These are phyloP conservation scores for Clarkia xantiana DNA, from an alignment of 345 rosid species.

Conservation along the genomic window DNA sequence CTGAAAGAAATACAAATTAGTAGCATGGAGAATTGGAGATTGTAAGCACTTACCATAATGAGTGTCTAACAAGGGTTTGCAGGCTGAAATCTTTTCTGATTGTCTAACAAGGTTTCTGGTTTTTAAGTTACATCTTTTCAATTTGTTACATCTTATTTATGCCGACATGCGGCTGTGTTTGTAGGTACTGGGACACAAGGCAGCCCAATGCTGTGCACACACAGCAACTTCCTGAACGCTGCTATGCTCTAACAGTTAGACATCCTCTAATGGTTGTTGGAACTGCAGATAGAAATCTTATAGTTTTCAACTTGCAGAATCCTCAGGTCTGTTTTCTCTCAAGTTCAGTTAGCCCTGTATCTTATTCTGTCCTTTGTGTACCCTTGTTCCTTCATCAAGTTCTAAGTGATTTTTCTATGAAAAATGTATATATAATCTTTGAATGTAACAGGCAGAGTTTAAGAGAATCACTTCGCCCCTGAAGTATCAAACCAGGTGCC, in stretches of 20 bases:
- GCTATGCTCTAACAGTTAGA: conserved; percentile 69
- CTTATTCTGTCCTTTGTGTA: no score
- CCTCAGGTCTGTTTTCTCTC: conserved; percentile 54
- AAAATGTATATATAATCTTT: conserved; percentile 3
- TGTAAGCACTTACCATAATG: neutral
- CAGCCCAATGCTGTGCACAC: conserved; percentile 79
- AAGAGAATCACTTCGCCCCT: conserved; percentile 79
- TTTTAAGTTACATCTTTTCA: no score
- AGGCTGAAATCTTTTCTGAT: no score
- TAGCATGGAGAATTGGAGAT: neutral
- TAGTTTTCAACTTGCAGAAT: conserved; percentile 70
- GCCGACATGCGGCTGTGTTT: conserved; percentile 1
- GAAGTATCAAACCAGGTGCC: conserved; percentile 93
- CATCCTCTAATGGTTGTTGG: conserved; percentile 95
- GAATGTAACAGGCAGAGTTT: conserved; percentile 49
- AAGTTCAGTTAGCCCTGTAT: neutral
- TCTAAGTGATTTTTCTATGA: no score
- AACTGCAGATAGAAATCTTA: conserved; percentile 87
- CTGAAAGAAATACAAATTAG: neutral
- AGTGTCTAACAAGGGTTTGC: no score
- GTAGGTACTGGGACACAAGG: conserved; percentile 91
- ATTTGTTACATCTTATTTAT: neutral
- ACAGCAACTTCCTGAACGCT: conserved; percentile 91
- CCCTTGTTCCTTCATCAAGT: no score
- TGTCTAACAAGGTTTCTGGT: no score